phyloP scores from a whole-genome alignment of 148 eudicot species.

The Amaranthus palmeri region DNA sequence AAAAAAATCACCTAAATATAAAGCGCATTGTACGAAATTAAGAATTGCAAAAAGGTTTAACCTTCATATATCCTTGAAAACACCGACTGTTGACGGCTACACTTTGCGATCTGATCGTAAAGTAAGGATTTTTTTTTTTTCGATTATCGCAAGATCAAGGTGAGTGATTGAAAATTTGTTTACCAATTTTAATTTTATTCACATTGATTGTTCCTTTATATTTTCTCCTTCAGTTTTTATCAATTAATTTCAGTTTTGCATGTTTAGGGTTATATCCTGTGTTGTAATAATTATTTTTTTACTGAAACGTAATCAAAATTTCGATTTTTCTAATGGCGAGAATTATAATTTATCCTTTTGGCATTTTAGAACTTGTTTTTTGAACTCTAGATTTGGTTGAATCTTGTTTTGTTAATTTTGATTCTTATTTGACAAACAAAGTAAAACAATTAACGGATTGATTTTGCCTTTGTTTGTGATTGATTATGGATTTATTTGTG shows the following conservation, averaged over 20 bases:
- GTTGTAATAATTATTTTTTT: not conserved
- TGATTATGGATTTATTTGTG: not conserved
- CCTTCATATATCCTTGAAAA: too few relatives aligned
- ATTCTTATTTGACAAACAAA: not conserved
- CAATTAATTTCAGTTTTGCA: not conserved
- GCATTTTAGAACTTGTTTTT: not conserved
- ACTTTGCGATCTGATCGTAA: not conserved
- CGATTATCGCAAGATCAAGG: not conserved
- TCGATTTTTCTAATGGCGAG: constrained; percentile 2
- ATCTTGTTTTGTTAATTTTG: not conserved
- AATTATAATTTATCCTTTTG: not conserved
- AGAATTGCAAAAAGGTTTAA: too few relatives aligned
- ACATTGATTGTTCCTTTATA: not conserved
- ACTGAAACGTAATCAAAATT: not conserved
- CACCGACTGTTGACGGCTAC: not conserved
- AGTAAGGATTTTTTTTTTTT: not conserved
- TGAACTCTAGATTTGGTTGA: not conserved
- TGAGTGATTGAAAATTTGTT: not conserved
- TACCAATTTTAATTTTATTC: not conserved
- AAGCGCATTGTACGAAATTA: too few relatives aligned
- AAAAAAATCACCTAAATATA: too few relatives aligned
- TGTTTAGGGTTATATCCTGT: not conserved
- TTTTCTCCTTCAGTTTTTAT: not conserved
- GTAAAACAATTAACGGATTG: too few relatives aligned
- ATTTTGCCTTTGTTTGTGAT: not conserved